Evolutionary conservation across 768 basidiomycete species (phyloP).

Genomic region (Phlebiopsis gigantea): DNA sequence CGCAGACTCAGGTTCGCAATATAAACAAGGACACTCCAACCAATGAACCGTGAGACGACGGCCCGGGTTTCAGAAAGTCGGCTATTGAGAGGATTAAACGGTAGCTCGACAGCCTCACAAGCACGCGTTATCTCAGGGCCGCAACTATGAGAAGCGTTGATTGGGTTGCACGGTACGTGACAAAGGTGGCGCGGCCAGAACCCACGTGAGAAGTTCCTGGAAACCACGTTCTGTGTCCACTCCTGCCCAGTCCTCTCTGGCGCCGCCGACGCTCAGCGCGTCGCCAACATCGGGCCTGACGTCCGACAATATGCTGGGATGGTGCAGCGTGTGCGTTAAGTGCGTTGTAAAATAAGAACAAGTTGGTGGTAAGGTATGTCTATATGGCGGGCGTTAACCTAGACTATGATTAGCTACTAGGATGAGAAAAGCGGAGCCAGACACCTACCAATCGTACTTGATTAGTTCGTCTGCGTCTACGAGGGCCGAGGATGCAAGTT

Average conservation of each 20-base stretch:
- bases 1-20: background rate
- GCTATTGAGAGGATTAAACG: background rate
- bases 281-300: no score
- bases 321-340: background rate
- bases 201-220: background rate
- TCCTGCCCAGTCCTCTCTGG: background rate
- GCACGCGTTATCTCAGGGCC: background rate
- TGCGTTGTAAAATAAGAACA: background rate
- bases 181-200: background rate
- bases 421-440: background rate
- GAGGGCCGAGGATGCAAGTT: slow-evolving; percentile 74
- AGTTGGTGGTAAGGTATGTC: background rate
- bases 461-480: slow-evolving; percentile 82
- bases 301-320: background rate
- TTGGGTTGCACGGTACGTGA: background rate
- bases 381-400: slow-evolving; percentile 52
- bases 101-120: background rate
- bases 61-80: background rate
- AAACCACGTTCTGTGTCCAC: background rate
- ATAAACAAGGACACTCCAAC: background rate
- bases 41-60: background rate
- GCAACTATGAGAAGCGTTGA: background rate
- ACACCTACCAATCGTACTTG: slow-evolving; percentile 77
- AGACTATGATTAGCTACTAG: slow-evolving; percentile 7
- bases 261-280: background rate